A percentile compares a stretch with the other conserved stretches of the same genome.
Evolutionary conservation across 257 asterid species (phyloP).

Genomic region (Rhazya stricta): DNA sequence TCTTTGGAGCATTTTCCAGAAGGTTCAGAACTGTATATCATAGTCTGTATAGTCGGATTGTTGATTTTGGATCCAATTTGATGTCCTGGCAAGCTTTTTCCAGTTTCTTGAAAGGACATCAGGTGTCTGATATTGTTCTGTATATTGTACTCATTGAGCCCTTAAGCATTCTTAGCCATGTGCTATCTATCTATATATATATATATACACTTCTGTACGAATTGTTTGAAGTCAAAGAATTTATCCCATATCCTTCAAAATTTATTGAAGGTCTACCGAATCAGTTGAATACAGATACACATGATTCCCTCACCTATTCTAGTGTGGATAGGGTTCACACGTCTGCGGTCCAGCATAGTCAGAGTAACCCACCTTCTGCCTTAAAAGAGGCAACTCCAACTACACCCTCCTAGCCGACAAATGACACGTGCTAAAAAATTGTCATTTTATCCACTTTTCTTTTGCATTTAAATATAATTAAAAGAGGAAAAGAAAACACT

Average conservation of each 20-base stretch:
- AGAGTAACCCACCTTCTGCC: not conserved
- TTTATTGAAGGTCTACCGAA: constrained; percentile 5
- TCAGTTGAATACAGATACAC: not conserved
- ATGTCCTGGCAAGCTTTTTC: not conserved
- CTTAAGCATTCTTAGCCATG: too few species aligned
- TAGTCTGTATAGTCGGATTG: not conserved
- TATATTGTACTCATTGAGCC: too few species aligned
- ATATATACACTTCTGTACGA: too few species aligned
- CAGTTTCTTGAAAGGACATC: not conserved
- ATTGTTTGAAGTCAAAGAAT: too few species aligned
- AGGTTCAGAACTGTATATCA: not conserved
- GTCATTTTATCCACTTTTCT: too few species aligned
- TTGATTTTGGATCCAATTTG: not conserved
- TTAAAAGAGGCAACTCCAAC: not conserved
- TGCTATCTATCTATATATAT: too few species aligned
- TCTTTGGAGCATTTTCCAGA: not conserved
- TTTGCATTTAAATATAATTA: too few species aligned
- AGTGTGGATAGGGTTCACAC: constrained; percentile 15
- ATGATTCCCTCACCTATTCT: not conserved
- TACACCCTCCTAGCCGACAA: not conserved
- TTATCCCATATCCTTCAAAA: too few species aligned
- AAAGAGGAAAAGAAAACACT: too few species aligned
- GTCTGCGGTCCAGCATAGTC: too few species aligned
- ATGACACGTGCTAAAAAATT: constrained; percentile 1
- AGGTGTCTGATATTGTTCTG: not conserved